Evolutionary conservation across 768 basidiomycete species (phyloP).

Genomic region (Cystobasidium ongulense): DNA sequence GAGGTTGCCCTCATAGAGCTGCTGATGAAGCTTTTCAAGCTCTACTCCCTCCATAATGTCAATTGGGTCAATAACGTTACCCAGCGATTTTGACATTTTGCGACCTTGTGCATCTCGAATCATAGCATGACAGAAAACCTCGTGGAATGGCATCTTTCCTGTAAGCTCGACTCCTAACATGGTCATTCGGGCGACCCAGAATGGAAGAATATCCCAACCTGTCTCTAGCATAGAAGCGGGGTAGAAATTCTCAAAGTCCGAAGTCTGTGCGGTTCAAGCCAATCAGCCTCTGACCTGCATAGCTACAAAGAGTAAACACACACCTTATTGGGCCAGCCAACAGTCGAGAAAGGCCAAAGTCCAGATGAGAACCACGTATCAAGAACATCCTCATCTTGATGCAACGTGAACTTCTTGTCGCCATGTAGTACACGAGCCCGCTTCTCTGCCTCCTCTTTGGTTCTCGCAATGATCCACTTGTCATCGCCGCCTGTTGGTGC

Average conservation of each 20-base stretch:
- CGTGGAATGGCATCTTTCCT: slow-evolving; percentile 81
- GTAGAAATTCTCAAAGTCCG: slow-evolving; percentile 72
- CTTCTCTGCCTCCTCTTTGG: slow-evolving; percentile 63
- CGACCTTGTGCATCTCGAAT: slow-evolving; percentile 96
- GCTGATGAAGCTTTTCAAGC: slow-evolving; percentile 71
- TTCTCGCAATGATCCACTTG: slow-evolving; percentile 86
- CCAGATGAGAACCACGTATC: slow-evolving; percentile 99
- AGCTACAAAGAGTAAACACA: neutral
- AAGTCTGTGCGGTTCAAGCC: slow-evolving; percentile 51
- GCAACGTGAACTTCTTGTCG: slow-evolving; percentile 60
- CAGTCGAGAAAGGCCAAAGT: slow-evolving; percentile 92
- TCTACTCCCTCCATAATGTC: slow-evolving; percentile 82
- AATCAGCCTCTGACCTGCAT: neutral
- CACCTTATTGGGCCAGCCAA: slow-evolving; percentile 92
- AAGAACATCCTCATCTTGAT: slow-evolving; percentile 92
- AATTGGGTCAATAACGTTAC: slow-evolving; percentile 93
- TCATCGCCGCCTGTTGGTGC: slow-evolving; percentile 62
- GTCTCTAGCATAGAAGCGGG: slow-evolving; percentile 88
- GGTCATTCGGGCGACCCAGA: slow-evolving; percentile 99
- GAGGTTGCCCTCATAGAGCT: slow-evolving; percentile 81
- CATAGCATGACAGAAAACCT: slow-evolving; percentile 97
- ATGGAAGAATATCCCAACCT: slow-evolving; percentile 99
- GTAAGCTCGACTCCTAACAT: slow-evolving; percentile 83
- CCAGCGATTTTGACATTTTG: slow-evolving; percentile 97
- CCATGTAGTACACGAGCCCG: slow-evolving; percentile 62